Evolutionary conservation across 2,329 filamentous ascomycete genomes (phyloP).

Genomic region (Penicillium sp.): DNA sequence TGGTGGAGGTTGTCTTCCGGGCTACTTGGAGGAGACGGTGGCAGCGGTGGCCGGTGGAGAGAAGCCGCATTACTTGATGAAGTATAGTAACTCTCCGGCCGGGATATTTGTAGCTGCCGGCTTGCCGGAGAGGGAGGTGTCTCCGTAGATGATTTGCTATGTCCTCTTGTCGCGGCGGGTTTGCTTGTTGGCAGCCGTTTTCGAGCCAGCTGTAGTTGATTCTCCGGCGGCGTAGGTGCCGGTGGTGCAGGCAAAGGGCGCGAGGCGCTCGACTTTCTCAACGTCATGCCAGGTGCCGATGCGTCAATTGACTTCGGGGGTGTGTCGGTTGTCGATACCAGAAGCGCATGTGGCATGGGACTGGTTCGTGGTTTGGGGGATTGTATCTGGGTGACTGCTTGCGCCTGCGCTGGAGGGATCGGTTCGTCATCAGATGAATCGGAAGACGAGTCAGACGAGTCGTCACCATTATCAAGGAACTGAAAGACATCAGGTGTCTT

Average conservation of each 20-base stretch:
- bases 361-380: slow-evolving; percentile 21
- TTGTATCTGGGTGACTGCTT: slow-evolving; percentile 19
- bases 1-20: slow-evolving; percentile 30
- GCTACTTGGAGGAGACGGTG: slow-evolving; percentile 36
- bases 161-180: too few species aligned
- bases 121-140: slow-evolving; percentile 23
- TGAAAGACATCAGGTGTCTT: slow-evolving; percentile 41
- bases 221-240: slow-evolving; percentile 26
- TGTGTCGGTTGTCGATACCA: slow-evolving; percentile 9
- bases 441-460: slow-evolving; percentile 20
- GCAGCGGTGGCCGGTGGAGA: slow-evolving; percentile 25
- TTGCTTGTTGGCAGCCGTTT: slow-evolving; percentile 24
- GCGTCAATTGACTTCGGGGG: slow-evolving; percentile 13
- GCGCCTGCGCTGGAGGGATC: slow-evolving; percentile 5
- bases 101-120: slow-evolving; percentile 31
- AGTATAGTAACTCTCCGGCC: slow-evolving; percentile 35
- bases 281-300: slow-evolving; percentile 3
- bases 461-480: slow-evolving; percentile 34
- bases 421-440: slow-evolving; percentile 20
- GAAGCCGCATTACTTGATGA: slow-evolving; percentile 18
- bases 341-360: slow-evolving; percentile 13
- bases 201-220: slow-evolving; percentile 28
- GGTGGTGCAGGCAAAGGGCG: slow-evolving; percentile 23
- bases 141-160: slow-evolving; percentile 24
- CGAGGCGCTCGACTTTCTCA: slow-evolving; percentile 21